Conservation (phyloP, 768 basidiomycete species). For the Kwoniella sp. region DNA sequence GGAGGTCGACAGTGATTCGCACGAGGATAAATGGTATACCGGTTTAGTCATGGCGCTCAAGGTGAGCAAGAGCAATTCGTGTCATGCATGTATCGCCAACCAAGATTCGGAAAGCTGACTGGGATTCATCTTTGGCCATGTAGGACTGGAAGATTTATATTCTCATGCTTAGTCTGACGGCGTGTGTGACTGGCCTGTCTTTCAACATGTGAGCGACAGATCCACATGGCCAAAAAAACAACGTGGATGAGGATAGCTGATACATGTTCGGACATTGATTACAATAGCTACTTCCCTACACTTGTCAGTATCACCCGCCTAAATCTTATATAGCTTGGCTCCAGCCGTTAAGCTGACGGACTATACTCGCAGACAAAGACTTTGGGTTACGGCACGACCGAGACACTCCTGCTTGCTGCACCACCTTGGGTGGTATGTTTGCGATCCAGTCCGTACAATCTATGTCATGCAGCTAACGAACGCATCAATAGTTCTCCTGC, state of each 20-base stretch:
- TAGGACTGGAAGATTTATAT: conserved; percentile 43
- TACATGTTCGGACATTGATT: too few relatives aligned
- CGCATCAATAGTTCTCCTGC: conserved; percentile 39
- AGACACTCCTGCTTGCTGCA: conserved; percentile 43
- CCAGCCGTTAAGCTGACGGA: neutral
- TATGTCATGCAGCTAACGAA: too few relatives aligned
- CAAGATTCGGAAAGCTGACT: neutral
- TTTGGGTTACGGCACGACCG: conserved; percentile 40
- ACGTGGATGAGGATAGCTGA: neutral
- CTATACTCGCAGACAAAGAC: conserved; percentile 26
- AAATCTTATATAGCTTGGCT: too few relatives aligned
- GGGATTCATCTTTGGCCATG: neutral
- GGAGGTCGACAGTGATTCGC: conserved; percentile 18
- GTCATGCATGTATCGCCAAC: too few relatives aligned
- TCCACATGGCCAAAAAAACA: too few relatives aligned
- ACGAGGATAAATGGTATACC: conserved; percentile 31
- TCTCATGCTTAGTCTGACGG: conserved; percentile 37
- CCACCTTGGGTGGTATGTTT: conserved; percentile 44
- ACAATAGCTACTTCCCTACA: conserved; percentile 32
- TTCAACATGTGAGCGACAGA: conserved; percentile 34
- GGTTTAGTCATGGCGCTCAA: conserved; percentile 33
- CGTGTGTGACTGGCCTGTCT: conserved; percentile 35
- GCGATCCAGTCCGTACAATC: too few relatives aligned
- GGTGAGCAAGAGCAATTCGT: conserved; percentile 15
- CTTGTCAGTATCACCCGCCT: conserved; percentile 24